Evolutionary conservation across 108 stramenopile genomes (phyloP).

Genomic region (Cyclotella cryptica): DNA sequence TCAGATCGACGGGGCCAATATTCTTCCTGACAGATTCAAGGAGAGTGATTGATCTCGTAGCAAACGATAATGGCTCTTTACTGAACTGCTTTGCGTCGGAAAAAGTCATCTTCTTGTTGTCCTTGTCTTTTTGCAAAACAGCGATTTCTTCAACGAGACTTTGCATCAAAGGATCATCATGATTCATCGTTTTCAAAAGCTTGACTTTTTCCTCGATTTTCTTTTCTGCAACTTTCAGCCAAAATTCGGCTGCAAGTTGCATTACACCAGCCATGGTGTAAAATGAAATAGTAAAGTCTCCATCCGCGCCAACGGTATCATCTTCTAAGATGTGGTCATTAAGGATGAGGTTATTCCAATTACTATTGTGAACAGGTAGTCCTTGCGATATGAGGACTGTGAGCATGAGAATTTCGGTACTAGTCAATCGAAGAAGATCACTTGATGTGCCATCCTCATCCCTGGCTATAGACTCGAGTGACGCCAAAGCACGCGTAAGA

Average conservation of each 20-base stretch:
- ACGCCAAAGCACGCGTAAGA: slow-evolving; percentile 49
- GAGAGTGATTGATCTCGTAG: slow-evolving; percentile 61
- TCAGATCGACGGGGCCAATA: slow-evolving; percentile 51
- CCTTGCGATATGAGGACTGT: slow-evolving; percentile 65
- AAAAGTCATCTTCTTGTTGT: slow-evolving; percentile 26
- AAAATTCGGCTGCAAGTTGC: slow-evolving; percentile 51
- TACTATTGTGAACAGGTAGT: slow-evolving; percentile 56
- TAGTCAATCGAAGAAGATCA: slow-evolving; percentile 44
- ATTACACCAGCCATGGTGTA: slow-evolving; percentile 47
- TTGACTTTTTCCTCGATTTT: slow-evolving; percentile 37
- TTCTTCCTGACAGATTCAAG: slow-evolving; percentile 57
- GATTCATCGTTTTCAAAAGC: not conserved
- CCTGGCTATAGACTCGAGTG: slow-evolving; percentile 13
- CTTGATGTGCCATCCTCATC: slow-evolving; percentile 28
- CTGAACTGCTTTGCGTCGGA: slow-evolving; percentile 29
- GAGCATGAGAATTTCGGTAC: slow-evolving; percentile 65
- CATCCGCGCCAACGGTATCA: slow-evolving; percentile 18
- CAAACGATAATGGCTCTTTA: slow-evolving; percentile 54
- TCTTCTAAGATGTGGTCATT: slow-evolving; percentile 10
- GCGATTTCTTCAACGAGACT: slow-evolving; percentile 37
- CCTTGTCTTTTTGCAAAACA: slow-evolving; percentile 42
- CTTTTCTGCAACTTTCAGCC: slow-evolving; percentile 39
- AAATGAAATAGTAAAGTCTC: slow-evolving; percentile 41
- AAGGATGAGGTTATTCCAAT: slow-evolving; percentile 49
- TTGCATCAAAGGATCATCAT: slow-evolving; percentile 8